Evolutionary conservation across 2,329 filamentous ascomycete genomes (phyloP), one percentile per base, ranked within the genome.

Genomic region (Graphilbum sp.): DNA sequence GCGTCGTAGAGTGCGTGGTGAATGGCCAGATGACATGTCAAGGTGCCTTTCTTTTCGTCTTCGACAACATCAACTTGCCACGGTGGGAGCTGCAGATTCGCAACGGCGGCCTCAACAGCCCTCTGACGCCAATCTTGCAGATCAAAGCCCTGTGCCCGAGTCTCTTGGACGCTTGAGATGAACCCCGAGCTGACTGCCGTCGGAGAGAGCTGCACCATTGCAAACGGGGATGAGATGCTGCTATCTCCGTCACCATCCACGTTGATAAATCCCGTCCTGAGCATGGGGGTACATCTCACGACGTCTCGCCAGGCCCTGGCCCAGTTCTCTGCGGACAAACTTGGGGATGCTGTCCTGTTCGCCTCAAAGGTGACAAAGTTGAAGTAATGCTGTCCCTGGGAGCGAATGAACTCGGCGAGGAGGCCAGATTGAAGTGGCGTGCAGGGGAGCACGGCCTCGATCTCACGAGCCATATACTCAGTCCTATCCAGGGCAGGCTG

Each of bases 1-100:
- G 85, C 87, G 58, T 95, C 87, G 46, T 92, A 95, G 0, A 95
- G 61, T 1, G 82, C 81, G 57, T 95, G 87, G 45, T 92, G 79
- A 3, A 85, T 64, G 2, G 61, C 52, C 4, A 75, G 44, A 34
- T 67, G 58, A 27, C 42, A 47, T 3, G 30, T 19, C 10, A 35
- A 16, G 9, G 6, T 12, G 1, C 17, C 55, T 69, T 63, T 3
- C 35, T 47, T 5, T 44, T 27, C 1, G 37, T 43, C 33, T 3
- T 61, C 46, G 0, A 66, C 50, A 2, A 85, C 35, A 0, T 60
- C 57, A 17, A 83, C 54, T 12, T 59, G 59, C 84, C 84, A 92
- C 1, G 73, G 70, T 0, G 75, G 74, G 0, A 52, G 44, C 32
- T 73, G 60, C 4, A 80, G 51, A 10, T 60, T 51, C 2, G 53